Evolutionary conservation across 2,329 filamentous ascomycete genomes (phyloP).

Genomic region (Cercospora beticola): DNA sequence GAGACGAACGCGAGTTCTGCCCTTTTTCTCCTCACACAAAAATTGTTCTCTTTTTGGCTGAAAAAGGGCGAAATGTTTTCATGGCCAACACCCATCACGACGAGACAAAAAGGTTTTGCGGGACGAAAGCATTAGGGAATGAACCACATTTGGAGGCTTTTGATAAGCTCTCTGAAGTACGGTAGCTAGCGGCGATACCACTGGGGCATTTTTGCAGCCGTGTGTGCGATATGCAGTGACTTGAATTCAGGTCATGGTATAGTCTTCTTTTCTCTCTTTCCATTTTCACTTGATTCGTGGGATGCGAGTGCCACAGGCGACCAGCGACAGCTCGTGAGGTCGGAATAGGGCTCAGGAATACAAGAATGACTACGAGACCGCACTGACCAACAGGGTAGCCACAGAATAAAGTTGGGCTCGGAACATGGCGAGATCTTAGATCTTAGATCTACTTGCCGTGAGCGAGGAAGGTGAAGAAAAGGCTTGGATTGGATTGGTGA

Average conservation of each 20-base stretch:
- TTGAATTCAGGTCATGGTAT: conserved; percentile 5
- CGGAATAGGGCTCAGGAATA: background rate
- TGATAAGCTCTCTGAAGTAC: conserved; percentile 5
- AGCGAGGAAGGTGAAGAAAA: background rate
- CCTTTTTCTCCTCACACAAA: background rate
- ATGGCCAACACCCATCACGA: background rate
- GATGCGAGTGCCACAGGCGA: too few relatives aligned
- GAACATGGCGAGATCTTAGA: background rate
- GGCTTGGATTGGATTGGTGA: background rate
- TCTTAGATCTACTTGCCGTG: background rate
- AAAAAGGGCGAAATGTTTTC: background rate
- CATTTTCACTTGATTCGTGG: background rate
- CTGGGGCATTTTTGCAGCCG: conserved; percentile 3
- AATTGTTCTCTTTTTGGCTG: background rate
- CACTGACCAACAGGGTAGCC: background rate
- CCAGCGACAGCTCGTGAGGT: background rate
- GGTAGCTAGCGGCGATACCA: conserved; percentile 8
- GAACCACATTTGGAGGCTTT: conserved; percentile 6
- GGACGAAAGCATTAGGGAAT: background rate
- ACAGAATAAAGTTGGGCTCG: background rate
- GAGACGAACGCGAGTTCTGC: conserved; percentile 6
- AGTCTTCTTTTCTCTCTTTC: background rate
- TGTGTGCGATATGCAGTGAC: conserved; percentile 11
- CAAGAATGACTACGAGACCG: background rate
- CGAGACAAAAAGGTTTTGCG: conserved; percentile 3